These are phyloP conservation scores for Amaranthus hypochondriacus DNA, from an alignment of 148 eudicot species.

Conservation along the genomic window DNA sequence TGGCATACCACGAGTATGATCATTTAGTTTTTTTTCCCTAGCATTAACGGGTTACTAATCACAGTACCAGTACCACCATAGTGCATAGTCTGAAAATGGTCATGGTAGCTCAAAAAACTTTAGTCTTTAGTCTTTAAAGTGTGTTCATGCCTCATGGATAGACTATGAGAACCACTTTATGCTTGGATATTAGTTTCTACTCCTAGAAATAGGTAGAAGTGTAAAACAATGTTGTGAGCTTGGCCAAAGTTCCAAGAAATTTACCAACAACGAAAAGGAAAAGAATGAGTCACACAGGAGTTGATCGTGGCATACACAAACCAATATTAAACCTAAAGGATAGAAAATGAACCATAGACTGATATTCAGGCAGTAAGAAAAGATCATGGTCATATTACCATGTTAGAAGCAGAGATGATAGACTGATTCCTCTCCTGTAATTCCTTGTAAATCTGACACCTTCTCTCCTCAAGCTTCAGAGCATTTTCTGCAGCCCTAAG, in stretches of 20 bases:
- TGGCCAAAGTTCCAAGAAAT: not conserved
- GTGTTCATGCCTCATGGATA: no score
- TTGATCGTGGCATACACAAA: not conserved
- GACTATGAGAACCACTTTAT: no score
- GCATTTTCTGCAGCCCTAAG: constrained; percentile 64
- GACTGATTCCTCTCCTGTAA: constrained; percentile 42
- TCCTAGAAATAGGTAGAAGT: not conserved
- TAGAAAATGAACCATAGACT: not conserved
- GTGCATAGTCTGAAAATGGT: no score
- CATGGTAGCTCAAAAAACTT: no score
- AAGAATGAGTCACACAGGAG: constrained; percentile 1
- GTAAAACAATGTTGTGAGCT: not conserved
- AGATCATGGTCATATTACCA: constrained; percentile 34
- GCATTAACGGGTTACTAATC: no score
- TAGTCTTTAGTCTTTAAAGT: no score
- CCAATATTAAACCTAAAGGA: not conserved
- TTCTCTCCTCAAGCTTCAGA: constrained; percentile 58
- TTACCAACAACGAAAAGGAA: not conserved
- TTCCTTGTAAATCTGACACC: constrained; percentile 56
- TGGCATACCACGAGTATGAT: no score
- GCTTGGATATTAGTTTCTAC: not conserved
- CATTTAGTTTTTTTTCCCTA: no score
- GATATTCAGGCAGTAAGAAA: constrained; percentile 1
- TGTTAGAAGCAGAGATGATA: constrained; percentile 33
- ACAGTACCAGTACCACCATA: no score